phyloP scores from a whole-genome alignment of 1,284 basidiomycete species.

The Neonothopanus nambi region DNA sequence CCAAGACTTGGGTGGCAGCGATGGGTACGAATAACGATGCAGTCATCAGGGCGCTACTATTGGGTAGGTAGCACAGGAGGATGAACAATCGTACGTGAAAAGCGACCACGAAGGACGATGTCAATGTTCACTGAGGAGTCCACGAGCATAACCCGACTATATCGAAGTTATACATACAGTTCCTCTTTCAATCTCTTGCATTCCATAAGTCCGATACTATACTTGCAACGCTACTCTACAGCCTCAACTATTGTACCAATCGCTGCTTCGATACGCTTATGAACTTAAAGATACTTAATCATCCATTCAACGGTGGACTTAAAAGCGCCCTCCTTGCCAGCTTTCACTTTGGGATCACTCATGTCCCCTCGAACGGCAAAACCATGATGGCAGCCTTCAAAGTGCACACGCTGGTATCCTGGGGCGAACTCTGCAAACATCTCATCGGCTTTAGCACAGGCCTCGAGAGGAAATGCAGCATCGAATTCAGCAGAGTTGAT shows the following conservation, averaged over 20 bases:
- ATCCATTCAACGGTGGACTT: conserved; percentile 56
- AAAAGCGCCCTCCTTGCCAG: conserved; percentile 64
- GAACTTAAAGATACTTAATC: conserved; percentile 33
- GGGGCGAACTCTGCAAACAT: conserved; percentile 56
- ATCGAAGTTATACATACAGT: neutral
- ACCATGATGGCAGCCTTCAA: conserved; percentile 58
- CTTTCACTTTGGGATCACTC: conserved; percentile 44
- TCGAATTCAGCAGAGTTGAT: conserved; percentile 64
- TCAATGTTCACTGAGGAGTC: too few species aligned
- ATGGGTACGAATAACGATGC: too few species aligned
- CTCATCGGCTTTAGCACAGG: conserved; percentile 50
- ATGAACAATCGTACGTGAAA: too few species aligned
- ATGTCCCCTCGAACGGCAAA: conserved; percentile 61
- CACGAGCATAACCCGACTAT: too few species aligned
- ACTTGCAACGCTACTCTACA: too few species aligned
- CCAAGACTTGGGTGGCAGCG: too few species aligned
- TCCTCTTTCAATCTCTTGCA: neutral
- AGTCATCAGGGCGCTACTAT: too few species aligned
- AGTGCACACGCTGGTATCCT: conserved; percentile 57
- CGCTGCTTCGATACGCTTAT: too few species aligned
- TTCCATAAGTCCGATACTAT: too few species aligned
- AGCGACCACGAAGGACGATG: too few species aligned
- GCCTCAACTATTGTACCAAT: too few species aligned
- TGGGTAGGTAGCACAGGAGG: too few species aligned
- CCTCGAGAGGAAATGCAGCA: conserved; percentile 46